Evolutionary conservation across 495 filamentous ascomycete genomes (phyloP), one percentile per base, ranked within the genome.

Genomic region (Trichocladium antarcticum): DNA sequence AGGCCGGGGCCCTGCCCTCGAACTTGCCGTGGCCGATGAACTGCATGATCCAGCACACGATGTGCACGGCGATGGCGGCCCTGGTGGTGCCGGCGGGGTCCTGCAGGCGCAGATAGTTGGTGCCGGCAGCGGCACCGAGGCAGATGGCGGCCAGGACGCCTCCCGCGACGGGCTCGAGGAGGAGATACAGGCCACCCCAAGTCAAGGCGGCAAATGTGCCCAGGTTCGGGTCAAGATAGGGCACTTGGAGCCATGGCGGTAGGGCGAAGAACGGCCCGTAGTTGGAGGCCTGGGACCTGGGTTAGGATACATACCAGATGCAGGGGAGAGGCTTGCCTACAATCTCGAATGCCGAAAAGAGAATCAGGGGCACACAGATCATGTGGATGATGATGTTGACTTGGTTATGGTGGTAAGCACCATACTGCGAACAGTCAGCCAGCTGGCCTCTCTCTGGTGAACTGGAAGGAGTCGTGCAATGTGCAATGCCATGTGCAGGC

Each of bases 381-480:
- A 95, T 82, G 64, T 98, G 92, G 56, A 98, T 95, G 19, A 77
- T 75, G 45, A 96, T 70, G 60, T 98, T 98, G 59, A 93, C 85
- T 8, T 79, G 71, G 68, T 95, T 83, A 64, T 85, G 82, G 64
- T 98, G 92, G 64, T 98, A 96, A 24, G 87, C 78, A 58, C 92
- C 90, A 75, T 98, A 98, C 92, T 96, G 51, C 37, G 17, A 21
- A 11, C 12, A 20, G 42, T 8, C 17, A 27, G 32, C 43, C 17
- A 38, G 51, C 57, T 11, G 49, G 59, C 54, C 56, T 50, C 47
- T 37, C 16, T 22, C 45, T 11, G 31, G 12, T 3, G 31, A 11
- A 8, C 24, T 3, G 17, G 32, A 14, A 38, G 24, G 20, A 10
- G 9, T 27, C 6, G 40, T 31, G 22, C 20, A 34, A 16, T 29